Evolutionary conservation across 305 asterid species (phyloP).

Genomic region (Fraxinus nigra): DNA sequence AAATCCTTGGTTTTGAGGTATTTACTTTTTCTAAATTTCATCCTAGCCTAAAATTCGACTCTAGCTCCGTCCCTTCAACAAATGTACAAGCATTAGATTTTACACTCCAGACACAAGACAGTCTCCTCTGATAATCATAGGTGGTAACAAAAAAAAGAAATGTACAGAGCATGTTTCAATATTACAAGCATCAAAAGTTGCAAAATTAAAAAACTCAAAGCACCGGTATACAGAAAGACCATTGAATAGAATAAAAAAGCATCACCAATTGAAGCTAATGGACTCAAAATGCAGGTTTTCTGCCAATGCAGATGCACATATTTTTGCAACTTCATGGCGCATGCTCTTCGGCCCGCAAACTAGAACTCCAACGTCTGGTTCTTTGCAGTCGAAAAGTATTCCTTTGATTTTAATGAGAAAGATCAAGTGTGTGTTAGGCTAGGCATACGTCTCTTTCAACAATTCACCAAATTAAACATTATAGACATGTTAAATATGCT

Average conservation of each 20-base stretch:
- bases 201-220: not conserved
- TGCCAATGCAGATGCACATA: constrained; percentile 33
- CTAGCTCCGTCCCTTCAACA: not conserved
- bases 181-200: not conserved
- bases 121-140: not conserved
- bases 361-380: constrained; percentile 32
- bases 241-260: not conserved
- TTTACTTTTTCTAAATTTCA: not conserved
- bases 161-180: not conserved
- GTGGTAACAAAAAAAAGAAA: not conserved
- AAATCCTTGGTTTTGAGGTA: constrained; percentile 13
- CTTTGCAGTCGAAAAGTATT: constrained; percentile 41
- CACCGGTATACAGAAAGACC: not conserved
- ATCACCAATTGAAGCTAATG: constrained; percentile 41
- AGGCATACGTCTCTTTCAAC: not conserved
- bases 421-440: not conserved
- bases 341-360: constrained; percentile 36
- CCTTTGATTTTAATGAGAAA: constrained; percentile 29
- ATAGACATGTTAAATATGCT: not conserved
- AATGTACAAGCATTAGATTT: not conserved
- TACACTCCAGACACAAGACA: not conserved
- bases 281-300: constrained; percentile 33
- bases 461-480: not conserved
- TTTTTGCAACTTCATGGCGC: constrained; percentile 38
- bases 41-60: not conserved